phyloP scores from a whole-genome alignment of 2,329 filamentous ascomycete species.

The Cryphonectria nitschkei region DNA sequence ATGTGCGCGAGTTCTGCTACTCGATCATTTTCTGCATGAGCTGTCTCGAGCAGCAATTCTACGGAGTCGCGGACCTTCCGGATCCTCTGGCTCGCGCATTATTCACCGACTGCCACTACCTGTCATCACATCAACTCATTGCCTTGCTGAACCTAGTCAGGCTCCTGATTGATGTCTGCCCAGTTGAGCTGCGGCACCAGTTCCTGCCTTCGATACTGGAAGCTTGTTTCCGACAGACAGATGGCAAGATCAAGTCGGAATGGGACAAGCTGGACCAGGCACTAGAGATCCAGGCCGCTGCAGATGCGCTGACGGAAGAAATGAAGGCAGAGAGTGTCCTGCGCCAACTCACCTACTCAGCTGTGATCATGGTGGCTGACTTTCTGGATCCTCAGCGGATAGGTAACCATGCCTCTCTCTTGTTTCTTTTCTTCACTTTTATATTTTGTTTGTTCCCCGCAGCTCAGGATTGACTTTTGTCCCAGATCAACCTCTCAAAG shows the following conservation, averaged over 20 bases:
- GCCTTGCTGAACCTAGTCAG: conserved; percentile 89
- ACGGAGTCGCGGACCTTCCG: conserved; percentile 84
- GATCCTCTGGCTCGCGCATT: conserved; percentile 81
- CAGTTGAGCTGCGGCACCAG: conserved; percentile 72
- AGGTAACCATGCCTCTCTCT: conserved; percentile 51
- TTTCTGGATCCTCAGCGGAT: conserved; percentile 76
- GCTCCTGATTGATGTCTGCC: conserved; percentile 90
- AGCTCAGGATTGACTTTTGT: conserved; percentile 22
- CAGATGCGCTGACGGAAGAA: conserved; percentile 85
- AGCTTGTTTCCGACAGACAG: conserved; percentile 82
- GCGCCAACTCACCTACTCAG: conserved; percentile 87
- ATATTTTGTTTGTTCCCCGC: too few species aligned
- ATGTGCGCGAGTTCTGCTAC: conserved; percentile 91
- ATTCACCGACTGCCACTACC: conserved; percentile 77
- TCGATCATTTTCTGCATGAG: conserved; percentile 95
- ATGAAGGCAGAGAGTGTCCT: conserved; percentile 98
- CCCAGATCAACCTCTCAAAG: conserved; percentile 19
- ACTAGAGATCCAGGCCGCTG: conserved; percentile 65
- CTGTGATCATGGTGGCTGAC: conserved; percentile 88
- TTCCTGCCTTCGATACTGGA: conserved; percentile 86
- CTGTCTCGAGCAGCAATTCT: conserved; percentile 83
- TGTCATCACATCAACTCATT: conserved; percentile 92
- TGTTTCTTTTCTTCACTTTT: not conserved
- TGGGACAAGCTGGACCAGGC: conserved; percentile 77
- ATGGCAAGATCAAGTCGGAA: conserved; percentile 82